A percentile compares a stretch with the other conserved stretches of the same genome.
Evolutionary conservation across 228 moss, liverwort and hornwort species (phyloP).

Genomic region (Sphagnum fallax): DNA sequence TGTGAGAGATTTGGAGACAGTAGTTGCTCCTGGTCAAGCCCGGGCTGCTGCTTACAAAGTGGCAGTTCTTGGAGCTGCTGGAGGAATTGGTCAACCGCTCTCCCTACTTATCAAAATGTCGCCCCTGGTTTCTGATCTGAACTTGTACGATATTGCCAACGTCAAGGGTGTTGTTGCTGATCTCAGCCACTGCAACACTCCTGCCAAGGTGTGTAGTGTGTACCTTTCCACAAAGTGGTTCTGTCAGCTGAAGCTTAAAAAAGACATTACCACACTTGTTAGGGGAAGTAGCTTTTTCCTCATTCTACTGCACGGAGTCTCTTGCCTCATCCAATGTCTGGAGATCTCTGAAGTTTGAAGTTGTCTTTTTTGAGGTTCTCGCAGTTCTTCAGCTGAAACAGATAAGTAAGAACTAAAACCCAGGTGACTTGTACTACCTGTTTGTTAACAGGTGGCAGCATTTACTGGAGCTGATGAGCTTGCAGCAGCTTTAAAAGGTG

Average conservation of each 20-base stretch:
- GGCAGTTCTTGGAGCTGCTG: constrained; percentile 83
- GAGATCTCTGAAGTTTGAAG: too few relatives aligned
- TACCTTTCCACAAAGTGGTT: neutral
- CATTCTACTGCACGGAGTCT: too few relatives aligned
- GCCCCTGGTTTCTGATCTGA: constrained; percentile 66
- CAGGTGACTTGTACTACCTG: too few relatives aligned
- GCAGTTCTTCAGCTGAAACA: too few relatives aligned
- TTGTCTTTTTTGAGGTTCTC: too few relatives aligned
- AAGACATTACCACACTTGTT: too few relatives aligned
- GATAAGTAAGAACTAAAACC: too few relatives aligned
- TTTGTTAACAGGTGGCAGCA: constrained; percentile 41
- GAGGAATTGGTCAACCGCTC: constrained; percentile 90
- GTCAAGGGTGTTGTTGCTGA: constrained; percentile 95
- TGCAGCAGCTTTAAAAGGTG: constrained; percentile 73
- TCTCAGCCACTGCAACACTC: constrained; percentile 98
- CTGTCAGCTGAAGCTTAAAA: neutral
- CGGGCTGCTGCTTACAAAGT: constrained; percentile 79
- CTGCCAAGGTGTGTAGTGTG: constrained; percentile 47
- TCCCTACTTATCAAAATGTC: constrained; percentile 97
- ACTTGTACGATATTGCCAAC: constrained; percentile 95
- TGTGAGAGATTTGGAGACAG: constrained; percentile 8
- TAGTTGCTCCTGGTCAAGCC: constrained; percentile 38
- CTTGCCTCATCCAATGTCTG: too few relatives aligned
- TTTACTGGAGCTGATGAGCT: constrained; percentile 66
- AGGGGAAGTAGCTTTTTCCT: too few relatives aligned